phyloP scores from a whole-genome alignment of 2,329 filamentous ascomycete genomes.

The Talaromyces piceae region DNA sequence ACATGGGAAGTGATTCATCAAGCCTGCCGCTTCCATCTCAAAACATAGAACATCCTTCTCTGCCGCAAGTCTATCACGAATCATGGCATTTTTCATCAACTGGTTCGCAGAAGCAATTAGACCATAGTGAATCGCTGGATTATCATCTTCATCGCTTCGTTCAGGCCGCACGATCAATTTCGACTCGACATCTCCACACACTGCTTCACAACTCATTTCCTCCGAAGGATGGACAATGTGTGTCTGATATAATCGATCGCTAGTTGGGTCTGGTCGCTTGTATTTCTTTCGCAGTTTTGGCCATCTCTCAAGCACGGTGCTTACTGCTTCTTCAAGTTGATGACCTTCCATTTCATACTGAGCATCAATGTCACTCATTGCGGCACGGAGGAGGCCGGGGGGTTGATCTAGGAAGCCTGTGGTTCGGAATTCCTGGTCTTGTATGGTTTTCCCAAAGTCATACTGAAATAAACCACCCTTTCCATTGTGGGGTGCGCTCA shows the following conservation, averaged over 20 bases:
- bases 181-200: constrained; percentile 8
- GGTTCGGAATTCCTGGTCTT: constrained; percentile 12
- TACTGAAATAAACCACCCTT: constrained; percentile 22
- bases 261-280: constrained; percentile 8
- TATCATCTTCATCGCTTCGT: constrained; percentile 1
- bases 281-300: constrained; percentile 7
- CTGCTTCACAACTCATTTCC: background rate
- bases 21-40: constrained; percentile 26
- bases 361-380: constrained; percentile 5
- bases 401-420: constrained; percentile 15
- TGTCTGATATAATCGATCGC: constrained; percentile 11
- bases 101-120: constrained; percentile 12
- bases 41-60: constrained; percentile 17
- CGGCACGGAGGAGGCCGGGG: constrained; percentile 13
- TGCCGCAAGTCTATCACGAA: background rate
- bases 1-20: too few species aligned
- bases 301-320: constrained; percentile 6
- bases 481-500: constrained; percentile 15
- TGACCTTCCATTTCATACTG: constrained; percentile 12
- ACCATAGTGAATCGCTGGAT: constrained; percentile 10
- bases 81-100: constrained; percentile 11
- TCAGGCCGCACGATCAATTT: constrained; percentile 5
- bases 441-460: constrained; percentile 19
- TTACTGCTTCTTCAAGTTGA: constrained; percentile 10
- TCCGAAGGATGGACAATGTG: constrained; percentile 10